Evolutionary conservation across 495 filamentous ascomycete species (phyloP).

Genomic region (Podospora anserina): DNA sequence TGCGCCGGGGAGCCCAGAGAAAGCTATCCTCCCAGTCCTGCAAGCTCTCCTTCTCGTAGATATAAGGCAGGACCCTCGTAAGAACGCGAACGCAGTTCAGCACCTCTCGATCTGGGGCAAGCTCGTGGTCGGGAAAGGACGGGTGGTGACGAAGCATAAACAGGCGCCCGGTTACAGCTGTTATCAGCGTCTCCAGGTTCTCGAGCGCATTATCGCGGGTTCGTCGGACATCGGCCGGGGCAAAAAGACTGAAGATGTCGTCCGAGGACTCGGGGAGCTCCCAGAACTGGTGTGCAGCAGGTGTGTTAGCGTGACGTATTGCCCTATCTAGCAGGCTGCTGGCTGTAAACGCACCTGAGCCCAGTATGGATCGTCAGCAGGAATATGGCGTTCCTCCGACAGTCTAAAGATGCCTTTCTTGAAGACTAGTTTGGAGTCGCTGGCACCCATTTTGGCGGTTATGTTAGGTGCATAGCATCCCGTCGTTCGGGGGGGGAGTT

Average conservation of each 20-base stretch:
- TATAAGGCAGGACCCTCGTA: slow-evolving; percentile 84
- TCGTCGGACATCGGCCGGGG: slow-evolving; percentile 86
- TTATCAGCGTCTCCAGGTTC: slow-evolving; percentile 89
- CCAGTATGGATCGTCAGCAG: slow-evolving; percentile 90
- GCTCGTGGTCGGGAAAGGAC: slow-evolving; percentile 83
- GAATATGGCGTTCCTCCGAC: slow-evolving; percentile 83
- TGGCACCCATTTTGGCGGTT: slow-evolving; percentile 76
- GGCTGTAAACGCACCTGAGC: slow-evolving; percentile 61
- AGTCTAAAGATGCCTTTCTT: slow-evolving; percentile 98
- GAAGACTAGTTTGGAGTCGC: slow-evolving; percentile 98
- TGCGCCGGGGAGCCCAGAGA: slow-evolving; percentile 81
- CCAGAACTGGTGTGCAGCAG: slow-evolving; percentile 71
- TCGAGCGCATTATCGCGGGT: slow-evolving; percentile 80
- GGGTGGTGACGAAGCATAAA: slow-evolving; percentile 79
- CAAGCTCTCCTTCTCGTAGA: slow-evolving; percentile 88
- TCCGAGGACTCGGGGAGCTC: slow-evolving; percentile 94
- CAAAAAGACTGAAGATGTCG: slow-evolving; percentile 96
- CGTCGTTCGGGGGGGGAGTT: neutral
- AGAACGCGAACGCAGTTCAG: slow-evolving; percentile 92
- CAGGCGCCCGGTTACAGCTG: slow-evolving; percentile 76
- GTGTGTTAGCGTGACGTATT: slow-evolving; percentile 10
- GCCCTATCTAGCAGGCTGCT: neutral
- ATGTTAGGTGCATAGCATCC: slow-evolving; percentile 25
- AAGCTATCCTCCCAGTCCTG: slow-evolving; percentile 87
- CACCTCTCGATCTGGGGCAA: slow-evolving; percentile 84